Evolutionary conservation across 2,329 filamentous ascomycete species (phyloP), one percentile per base, ranked within the genome.

Genomic region (Sclerotinia subarctica): DNA sequence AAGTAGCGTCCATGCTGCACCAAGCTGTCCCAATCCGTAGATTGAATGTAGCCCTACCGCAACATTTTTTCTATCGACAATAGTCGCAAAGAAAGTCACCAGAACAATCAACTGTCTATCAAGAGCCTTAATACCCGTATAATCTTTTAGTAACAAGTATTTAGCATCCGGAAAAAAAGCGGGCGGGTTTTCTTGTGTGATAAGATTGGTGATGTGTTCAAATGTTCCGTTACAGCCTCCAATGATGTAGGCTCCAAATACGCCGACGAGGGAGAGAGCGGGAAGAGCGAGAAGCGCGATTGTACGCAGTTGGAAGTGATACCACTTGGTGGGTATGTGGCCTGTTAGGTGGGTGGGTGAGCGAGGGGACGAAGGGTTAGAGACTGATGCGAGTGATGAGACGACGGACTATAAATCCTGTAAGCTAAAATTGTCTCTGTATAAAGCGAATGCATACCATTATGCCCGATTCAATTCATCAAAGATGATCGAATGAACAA

Each of bases 1-100:
- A 32, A 84, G 68, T 46, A 77, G 64, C 11, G 72, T 71, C 73
- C 74, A 76, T 1, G 65, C 73, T 3, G 70, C 74, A 3, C 74
- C 74, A 51, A 76, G 74, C 54, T 77, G 76, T 5, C 75, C 75
- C 13, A 71, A 57, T 8, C 72, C 73, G 57, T 71, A 72, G 5
- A 73, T 51, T 19, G 68, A 54, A 56, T 74, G 74, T 11, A 75
- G 54, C 15, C 51, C 66, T n/a, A 76, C 67, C 2, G 66, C 69
- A 10, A 54, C 64, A 52, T 66, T 60, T n/a, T 56, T 62, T 32
- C 64, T 47, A 49, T 73, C 71, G 35, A 71, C 56, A 6, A 72
- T 68, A 1, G 74, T 74, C 1, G 71, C 71, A 62, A 76, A 76
- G 68, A 76, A 77, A 2, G 64, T 52, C 15, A 74, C 72, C 24